Evolutionary conservation across 208 protist species (phyloP).

Genomic region (Trypanosoma cruzi): DNA sequence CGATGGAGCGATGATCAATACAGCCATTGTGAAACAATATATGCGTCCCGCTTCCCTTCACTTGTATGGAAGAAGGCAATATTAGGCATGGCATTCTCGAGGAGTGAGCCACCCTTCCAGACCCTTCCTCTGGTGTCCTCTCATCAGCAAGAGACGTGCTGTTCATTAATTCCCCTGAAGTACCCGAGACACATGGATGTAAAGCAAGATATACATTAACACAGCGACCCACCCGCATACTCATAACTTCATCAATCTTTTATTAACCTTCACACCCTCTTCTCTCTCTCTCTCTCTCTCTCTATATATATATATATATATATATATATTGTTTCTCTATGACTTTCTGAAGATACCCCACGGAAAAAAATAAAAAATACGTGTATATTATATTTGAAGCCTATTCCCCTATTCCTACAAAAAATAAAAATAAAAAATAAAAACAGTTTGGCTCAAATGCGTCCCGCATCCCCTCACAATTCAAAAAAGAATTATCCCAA

Average conservation of each 20-base stretch:
- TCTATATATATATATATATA: too few relatives aligned
- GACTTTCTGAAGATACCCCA: too few relatives aligned
- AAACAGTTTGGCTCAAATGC: not conserved
- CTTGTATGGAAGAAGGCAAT: slow-evolving; percentile 9
- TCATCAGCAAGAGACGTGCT: not conserved
- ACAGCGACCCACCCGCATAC: not conserved
- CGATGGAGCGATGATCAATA: not conserved
- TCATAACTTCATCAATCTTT: slow-evolving; percentile 1
- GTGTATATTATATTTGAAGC: too few relatives aligned
- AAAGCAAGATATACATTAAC: slow-evolving; percentile 2
- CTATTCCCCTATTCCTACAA: not conserved
- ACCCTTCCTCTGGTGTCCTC: not conserved
- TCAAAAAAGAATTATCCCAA: not conserved
- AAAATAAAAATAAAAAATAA: not conserved
- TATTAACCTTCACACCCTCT: not conserved
- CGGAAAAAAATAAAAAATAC: too few relatives aligned
- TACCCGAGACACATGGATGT: not conserved
- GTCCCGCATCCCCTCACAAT: not conserved
- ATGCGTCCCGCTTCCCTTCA: slow-evolving; percentile 17
- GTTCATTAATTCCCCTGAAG: not conserved
- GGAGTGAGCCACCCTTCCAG: not conserved
- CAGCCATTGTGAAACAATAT: slow-evolving; percentile 22
- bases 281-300: too few relatives aligned
- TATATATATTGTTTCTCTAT: too few relatives aligned
- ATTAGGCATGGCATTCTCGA: slow-evolving; percentile 2